These are phyloP conservation scores for Halenospora varia DNA, from an alignment of 495 filamentous ascomycete genomes.

Conservation along the genomic window DNA sequence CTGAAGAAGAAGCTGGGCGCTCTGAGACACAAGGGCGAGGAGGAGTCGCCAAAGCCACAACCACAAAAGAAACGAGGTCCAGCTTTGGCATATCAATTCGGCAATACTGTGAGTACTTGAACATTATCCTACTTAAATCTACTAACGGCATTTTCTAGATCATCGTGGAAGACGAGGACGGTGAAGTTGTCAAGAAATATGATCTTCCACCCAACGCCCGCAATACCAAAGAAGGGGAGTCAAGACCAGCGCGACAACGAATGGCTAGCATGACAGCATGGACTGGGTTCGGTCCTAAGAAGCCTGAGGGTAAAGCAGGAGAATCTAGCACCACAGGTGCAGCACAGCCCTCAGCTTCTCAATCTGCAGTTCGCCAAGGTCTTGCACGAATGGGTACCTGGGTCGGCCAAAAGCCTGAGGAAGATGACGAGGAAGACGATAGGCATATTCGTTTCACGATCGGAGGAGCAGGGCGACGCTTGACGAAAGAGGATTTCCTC, in stretches of 20 bases:
- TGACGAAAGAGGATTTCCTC: constrained; percentile 93
- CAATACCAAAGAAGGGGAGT: constrained; percentile 14
- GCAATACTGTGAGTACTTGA: constrained; percentile 61
- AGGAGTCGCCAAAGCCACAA: constrained; percentile 12
- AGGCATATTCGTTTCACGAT: constrained; percentile 85
- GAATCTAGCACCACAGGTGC: neutral
- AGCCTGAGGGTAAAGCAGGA: neutral
- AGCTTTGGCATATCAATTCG: constrained; percentile 91
- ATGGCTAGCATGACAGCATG: constrained; percentile 15
- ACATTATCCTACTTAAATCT: neutral
- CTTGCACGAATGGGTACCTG: constrained; percentile 40
- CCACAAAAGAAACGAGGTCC: constrained; percentile 35
- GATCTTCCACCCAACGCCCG: constrained; percentile 61
- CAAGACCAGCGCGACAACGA: constrained; percentile 5
- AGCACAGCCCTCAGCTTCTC: neutral
- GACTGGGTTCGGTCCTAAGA: constrained; percentile 25
- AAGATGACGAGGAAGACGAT: constrained; percentile 63
- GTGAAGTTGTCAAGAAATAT: constrained; percentile 96
- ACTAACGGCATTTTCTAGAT: constrained; percentile 44
- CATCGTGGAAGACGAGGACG: constrained; percentile 96
- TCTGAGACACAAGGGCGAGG: constrained; percentile 28
- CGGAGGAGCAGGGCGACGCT: constrained; percentile 60
- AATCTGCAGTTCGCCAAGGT: constrained; percentile 20
- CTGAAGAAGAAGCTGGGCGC: constrained; percentile 24
- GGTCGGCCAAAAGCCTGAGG: constrained; percentile 51